Conservation (phyloP, 169 alveolate genomes). For the Perkinsus marinus region DNA sequence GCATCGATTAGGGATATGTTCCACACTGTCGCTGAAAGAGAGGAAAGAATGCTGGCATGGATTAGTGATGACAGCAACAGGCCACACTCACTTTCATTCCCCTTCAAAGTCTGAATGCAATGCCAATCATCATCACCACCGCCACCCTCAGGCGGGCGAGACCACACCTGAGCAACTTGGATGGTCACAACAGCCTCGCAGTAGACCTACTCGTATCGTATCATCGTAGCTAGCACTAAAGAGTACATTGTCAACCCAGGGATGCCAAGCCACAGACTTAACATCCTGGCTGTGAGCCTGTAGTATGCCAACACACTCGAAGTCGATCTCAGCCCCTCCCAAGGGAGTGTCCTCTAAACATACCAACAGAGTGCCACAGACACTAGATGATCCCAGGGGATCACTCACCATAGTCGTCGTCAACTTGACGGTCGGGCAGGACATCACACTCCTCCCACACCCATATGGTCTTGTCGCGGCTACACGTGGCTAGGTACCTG, state of each 20-base stretch:
- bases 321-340: conserved; percentile 24
- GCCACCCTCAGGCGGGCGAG: not conserved
- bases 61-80: not conserved
- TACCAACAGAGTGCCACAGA: not conserved
- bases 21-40: not conserved
- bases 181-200: not conserved
- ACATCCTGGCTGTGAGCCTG: conserved; percentile 64
- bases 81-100: not conserved
- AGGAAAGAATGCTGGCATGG: not conserved
- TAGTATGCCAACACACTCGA: conserved; percentile 53
- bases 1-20: not conserved
- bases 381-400: not conserved
- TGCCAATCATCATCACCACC: not conserved
- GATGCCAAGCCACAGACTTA: conserved; percentile 54
- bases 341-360: not conserved
- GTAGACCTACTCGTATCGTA: conserved; percentile 15
- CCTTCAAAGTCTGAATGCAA: not conserved
- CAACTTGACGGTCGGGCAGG: not conserved
- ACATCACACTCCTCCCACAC: conserved; percentile 45
- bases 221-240: conserved; percentile 58
- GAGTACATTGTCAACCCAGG: conserved; percentile 26
- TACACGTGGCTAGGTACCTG: conserved; percentile 59
- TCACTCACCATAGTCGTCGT: not conserved
- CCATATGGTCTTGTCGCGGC: conserved; percentile 66
- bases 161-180: not conserved